Evolutionary conservation across 768 basidiomycete genomes (phyloP), one percentile per base, ranked within the genome.

Genomic region (Termitomyces titanicus): DNA sequence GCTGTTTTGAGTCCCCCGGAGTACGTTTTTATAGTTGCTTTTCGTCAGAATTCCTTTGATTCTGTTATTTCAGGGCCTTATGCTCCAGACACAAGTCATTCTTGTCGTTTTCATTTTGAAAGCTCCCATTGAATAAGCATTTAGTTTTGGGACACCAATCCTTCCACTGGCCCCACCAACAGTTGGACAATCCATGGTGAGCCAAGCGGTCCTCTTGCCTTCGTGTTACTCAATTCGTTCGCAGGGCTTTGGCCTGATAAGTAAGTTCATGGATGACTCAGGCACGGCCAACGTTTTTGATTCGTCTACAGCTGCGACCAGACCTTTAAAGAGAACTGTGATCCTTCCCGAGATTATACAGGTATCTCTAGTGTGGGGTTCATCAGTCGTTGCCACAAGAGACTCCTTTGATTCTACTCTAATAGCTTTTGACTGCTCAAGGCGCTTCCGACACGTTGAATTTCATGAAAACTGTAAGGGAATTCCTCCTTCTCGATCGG

Each of bases 141-240:
- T 20, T 66, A 87, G 83, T 87, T 89, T 69, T 90, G 88, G 87
- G 86, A 89, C 58, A 85, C 82, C 2, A 62, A 81, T 45, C 81
- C 85, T 0, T 66, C 78, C 3, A 83, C 81, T 18, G 87, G 88
- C 11, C 88, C 88, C 5, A 66, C 65, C 10, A 61, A 86, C 61
- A 84, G 82, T 62, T 90, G 88, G 87, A 90, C 86, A 1, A 84
- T 89, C 55, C 88, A 88, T 51, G 86, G 88, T 83, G 55, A 45
- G 78, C 61, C 48, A n/a, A 24, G 47, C 25, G 4, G n/a, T n/a
- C 15, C 29, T 12, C 25, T n/a, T 47, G 25, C 13, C 39, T 17
- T 15, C 13, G n/a, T 33, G 18, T 50, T 60, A 37, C 85, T 61
- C 11, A 68, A 82, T 84, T 59, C 48, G 77, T 68, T 44, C 5